phyloP scores from a whole-genome alignment of 305 asterid genomes.

The Rubia tinctorum region DNA sequence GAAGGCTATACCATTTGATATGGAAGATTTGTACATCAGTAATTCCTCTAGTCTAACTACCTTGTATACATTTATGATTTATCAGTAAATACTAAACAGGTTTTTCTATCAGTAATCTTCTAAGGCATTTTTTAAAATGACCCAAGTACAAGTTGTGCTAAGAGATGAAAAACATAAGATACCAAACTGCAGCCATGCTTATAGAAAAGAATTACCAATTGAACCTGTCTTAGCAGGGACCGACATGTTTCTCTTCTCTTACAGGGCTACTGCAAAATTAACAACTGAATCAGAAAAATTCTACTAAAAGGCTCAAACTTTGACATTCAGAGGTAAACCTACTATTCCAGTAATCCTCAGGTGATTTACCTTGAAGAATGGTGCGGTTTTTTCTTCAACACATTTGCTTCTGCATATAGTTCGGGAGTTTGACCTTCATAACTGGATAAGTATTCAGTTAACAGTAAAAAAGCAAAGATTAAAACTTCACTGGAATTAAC shows the following conservation, averaged over 20 bases:
- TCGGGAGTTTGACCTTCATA: not conserved
- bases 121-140: not conserved
- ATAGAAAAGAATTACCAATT: conserved; percentile 7
- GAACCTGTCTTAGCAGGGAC: conserved; percentile 12
- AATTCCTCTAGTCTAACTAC: not conserved
- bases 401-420: not conserved
- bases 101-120: not conserved
- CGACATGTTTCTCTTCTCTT: conserved; percentile 13
- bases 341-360: not conserved
- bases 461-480: not conserved
- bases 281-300: not conserved
- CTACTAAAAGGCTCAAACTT: not conserved
- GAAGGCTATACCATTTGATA: not conserved
- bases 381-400: not conserved
- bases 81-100: not conserved
- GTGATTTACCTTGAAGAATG: not conserved
- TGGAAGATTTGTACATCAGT: not conserved
- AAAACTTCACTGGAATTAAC: not conserved
- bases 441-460: not conserved
- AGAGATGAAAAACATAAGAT: not conserved
- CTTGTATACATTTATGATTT: not conserved
- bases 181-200: not conserved
- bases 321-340: not conserved
- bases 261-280: conserved; percentile 10
- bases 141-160: not conserved